Evolutionary conservation across 2,329 filamentous ascomycete genomes (phyloP).

Genomic region (Lasiodiplodia sp.): DNA sequence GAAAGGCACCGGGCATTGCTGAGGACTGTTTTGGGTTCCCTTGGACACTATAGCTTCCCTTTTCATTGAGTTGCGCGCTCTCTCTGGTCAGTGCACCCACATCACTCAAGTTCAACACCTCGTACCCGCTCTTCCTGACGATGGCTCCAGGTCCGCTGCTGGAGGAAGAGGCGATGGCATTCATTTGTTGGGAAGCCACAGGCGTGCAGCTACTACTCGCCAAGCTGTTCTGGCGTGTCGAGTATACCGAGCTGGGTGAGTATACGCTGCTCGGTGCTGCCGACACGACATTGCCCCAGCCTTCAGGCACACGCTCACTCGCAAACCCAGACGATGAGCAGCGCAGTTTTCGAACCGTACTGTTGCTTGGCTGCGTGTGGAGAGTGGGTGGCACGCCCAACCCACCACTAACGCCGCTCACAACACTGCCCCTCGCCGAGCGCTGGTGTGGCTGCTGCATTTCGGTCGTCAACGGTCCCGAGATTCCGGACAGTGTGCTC

Average conservation of each 20-base stretch:
- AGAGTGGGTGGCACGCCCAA: not conserved
- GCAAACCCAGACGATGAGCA: constrained; percentile 16
- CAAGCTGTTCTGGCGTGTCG: constrained; percentile 45
- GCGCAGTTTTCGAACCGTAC: not conserved
- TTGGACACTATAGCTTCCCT: not conserved
- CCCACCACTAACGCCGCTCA: not conserved
- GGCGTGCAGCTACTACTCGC: constrained; percentile 1
- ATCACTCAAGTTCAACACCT: constrained; percentile 8
- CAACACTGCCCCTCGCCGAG: not conserved
- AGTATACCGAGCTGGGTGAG: constrained; percentile 46
- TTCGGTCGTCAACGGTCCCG: not conserved
- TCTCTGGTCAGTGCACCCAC: not conserved
- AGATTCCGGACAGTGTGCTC: not conserved
- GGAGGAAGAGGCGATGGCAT: not conserved
- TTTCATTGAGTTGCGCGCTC: not conserved
- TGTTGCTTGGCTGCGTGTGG: not conserved
- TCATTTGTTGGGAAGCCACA: not conserved
- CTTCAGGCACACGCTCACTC: constrained; percentile 41
- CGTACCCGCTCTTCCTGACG: constrained; percentile 20
- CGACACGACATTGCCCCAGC: constrained; percentile 45
- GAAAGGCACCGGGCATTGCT: constrained; percentile 22
- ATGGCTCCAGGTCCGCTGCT: not conserved
- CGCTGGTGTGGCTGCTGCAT: not conserved
- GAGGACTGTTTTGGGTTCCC: not conserved
- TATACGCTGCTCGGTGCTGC: constrained; percentile 13